Conservation (phyloP, 2,329 filamentous ascomycete genomes). For the Ciborinia camelliae region DNA sequence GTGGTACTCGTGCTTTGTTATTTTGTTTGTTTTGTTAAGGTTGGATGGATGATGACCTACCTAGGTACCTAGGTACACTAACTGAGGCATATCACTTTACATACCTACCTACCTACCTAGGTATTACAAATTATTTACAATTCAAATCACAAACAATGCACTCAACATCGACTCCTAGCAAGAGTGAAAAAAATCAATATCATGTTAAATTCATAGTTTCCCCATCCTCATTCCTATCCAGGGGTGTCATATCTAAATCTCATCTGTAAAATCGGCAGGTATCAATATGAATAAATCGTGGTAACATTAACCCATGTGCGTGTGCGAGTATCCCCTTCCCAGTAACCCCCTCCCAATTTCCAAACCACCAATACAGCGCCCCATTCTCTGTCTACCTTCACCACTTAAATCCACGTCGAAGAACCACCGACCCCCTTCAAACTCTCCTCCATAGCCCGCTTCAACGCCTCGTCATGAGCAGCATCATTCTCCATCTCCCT, state of each 20-base stretch:
- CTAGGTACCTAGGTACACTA: no score
- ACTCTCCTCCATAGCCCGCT: conserved; percentile 53
- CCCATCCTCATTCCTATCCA: not conserved
- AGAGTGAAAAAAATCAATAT: no score
- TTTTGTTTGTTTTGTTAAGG: no score
- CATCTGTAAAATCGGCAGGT: not conserved
- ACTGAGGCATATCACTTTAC: no score
- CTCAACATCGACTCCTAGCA: no score
- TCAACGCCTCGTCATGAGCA: conserved; percentile 55
- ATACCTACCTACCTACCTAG: no score
- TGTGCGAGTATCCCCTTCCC: no score
- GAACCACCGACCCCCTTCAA: conserved; percentile 40
- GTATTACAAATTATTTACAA: no score
- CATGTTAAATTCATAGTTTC: not conserved
- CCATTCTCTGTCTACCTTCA: not conserved
- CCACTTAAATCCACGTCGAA: not conserved
- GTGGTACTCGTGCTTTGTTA: no score
- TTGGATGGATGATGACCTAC: no score
- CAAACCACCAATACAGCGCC: not conserved
- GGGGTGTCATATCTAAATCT: not conserved
- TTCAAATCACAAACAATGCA: no score
- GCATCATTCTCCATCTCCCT: conserved; percentile 29
- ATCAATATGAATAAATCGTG: not conserved
- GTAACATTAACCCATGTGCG: not conserved
- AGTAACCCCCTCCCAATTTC: no score